Evolutionary conservation across 2,329 filamentous ascomycete genomes (phyloP), one percentile per base, ranked within the genome.

Genomic region (Aspergillus fischeri): DNA sequence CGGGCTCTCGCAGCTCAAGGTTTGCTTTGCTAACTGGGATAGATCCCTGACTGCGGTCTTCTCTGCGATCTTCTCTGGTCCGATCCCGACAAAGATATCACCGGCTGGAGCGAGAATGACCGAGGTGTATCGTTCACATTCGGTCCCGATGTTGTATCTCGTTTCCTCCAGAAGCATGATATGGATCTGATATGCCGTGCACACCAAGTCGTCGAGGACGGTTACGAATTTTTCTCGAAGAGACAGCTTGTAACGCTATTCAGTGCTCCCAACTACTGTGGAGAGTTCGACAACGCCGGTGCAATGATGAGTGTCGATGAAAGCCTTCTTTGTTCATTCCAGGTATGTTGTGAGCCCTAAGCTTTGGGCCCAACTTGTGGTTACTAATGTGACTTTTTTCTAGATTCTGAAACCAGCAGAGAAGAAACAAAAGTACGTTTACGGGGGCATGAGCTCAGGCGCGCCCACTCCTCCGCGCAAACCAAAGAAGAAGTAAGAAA

Each of bases 401-500:
- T 54, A 96, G 91, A 97, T 99, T 75, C 84, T 99, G 82, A 99
- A 97, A 83, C 94, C 94, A 73, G 94, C 94, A 78, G 94, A 99
- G 86, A 99, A 99, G 88, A 99, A 99, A 88, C 93, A 97, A 91
- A 97, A 97, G 92, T 97, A 96, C 83, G 92, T 95, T 75, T 84
- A 86, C 81, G 83, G 82, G 80, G 83, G 84, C 80, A 83, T 88
- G 78, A 86, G 84, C 80, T 83, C 83, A 80, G 82, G 84, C 81
- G 84, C 82, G 81, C 83, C 85, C 77, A 87, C 85, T 83, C 81
- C 86, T 82, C 84, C 86, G 77, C 82, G 83, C 80, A 90, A 87
- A 78, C 82, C 84, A 76, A 86, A 86, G 78, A 82, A 84, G 79
- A 87, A 87, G 81, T 83, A 85, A 75, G 81, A 83, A 81, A 82